phyloP scores from a whole-genome alignment of 352 stramenopile genomes.

The Phytophthora multivora region DNA sequence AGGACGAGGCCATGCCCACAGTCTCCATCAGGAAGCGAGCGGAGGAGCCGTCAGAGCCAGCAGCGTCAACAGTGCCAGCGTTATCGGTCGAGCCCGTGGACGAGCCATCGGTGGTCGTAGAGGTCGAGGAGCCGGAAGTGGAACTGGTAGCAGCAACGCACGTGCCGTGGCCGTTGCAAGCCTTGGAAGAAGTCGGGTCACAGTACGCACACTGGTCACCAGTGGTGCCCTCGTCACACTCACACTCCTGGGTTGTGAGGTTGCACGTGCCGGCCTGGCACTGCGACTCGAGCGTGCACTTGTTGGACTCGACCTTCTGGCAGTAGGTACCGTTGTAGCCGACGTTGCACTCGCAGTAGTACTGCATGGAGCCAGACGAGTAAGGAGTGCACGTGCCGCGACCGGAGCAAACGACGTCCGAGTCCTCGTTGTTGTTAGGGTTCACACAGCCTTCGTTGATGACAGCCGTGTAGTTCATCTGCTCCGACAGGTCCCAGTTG shows the following conservation, averaged over 20 bases:
- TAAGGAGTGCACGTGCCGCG: conserved; percentile 67
- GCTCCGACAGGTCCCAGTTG: conserved; percentile 49
- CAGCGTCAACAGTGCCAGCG: conserved; percentile 13
- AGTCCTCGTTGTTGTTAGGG: conserved; percentile 53
- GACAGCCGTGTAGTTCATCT: conserved; percentile 68
- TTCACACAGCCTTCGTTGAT: conserved; percentile 68
- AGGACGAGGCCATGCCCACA: conserved; percentile 33
- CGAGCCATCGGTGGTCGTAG: conserved; percentile 28
- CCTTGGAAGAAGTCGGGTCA: conserved; percentile 52
- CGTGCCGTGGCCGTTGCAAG: conserved; percentile 64
- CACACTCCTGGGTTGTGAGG: conserved; percentile 62
- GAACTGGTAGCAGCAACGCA: conserved; percentile 44
- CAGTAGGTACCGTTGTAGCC: conserved; percentile 83
- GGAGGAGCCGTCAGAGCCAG: conserved; percentile 21
- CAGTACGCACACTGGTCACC: conserved; percentile 77
- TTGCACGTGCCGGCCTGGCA: conserved; percentile 74
- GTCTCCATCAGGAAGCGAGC: conserved; percentile 35
- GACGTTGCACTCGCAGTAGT: conserved; percentile 72
- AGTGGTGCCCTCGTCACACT: conserved; percentile 63
- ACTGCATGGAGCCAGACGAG: conserved; percentile 49
- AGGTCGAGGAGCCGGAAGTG: conserved; percentile 17
- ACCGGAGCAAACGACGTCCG: conserved; percentile 77
- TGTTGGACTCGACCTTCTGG: conserved; percentile 75
- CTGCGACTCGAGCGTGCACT: conserved; percentile 65
- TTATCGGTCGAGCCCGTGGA: conserved; percentile 22